These are phyloP conservation scores for Dothiorella sarmentorum DNA, from an alignment of 2,329 filamentous ascomycete genomes.

Conservation along the genomic window DNA sequence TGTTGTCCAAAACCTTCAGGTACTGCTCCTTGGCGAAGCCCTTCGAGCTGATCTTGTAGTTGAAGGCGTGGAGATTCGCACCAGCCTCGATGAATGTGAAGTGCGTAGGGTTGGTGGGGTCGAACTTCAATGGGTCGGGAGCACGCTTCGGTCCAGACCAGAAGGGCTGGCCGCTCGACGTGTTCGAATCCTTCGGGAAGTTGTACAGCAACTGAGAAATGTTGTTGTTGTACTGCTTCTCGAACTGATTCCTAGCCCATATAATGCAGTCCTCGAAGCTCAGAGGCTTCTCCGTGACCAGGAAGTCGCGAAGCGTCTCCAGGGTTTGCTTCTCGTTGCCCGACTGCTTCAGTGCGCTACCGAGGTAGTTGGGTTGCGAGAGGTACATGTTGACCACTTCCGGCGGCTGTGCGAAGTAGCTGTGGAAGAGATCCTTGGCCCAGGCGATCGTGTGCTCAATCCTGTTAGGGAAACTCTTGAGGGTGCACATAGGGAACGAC, in stretches of 20 bases:
- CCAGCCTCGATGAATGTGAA: slow-evolving; percentile 83
- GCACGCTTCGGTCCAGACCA: slow-evolving; percentile 99
- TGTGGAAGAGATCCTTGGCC: slow-evolving; percentile 94
- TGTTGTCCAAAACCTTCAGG: slow-evolving; percentile 75
- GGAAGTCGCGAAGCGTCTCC: slow-evolving; percentile 82
- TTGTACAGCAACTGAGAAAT: slow-evolving; percentile 95
- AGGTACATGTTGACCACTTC: slow-evolving; percentile 94
- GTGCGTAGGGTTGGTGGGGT: slow-evolving; percentile 79
- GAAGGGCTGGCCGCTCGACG: slow-evolving; percentile 85
- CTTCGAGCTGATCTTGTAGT: slow-evolving; percentile 93
- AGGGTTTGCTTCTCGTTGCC: slow-evolving; percentile 93
- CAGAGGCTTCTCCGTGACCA: slow-evolving; percentile 86
- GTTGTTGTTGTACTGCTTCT: slow-evolving; percentile 94
- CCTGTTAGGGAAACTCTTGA: slow-evolving; percentile 94
- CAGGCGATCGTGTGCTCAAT: slow-evolving; percentile 99
- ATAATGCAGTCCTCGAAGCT: slow-evolving; percentile 95
- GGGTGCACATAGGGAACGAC: slow-evolving; percentile 98
- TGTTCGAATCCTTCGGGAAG: slow-evolving; percentile 91
- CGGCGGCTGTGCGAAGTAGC: slow-evolving; percentile 86
- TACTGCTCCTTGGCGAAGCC: slow-evolving; percentile 69
- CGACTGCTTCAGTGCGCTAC: slow-evolving; percentile 81
- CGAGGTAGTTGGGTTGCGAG: slow-evolving; percentile 85
- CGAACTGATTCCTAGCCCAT: slow-evolving; percentile 91
- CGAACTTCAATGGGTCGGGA: slow-evolving; percentile 86
- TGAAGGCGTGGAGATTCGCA: slow-evolving; percentile 93